Evolutionary conservation across 805 yeast species (phyloP).

Genomic region (Kodamaea hsintzibuensis): DNA sequence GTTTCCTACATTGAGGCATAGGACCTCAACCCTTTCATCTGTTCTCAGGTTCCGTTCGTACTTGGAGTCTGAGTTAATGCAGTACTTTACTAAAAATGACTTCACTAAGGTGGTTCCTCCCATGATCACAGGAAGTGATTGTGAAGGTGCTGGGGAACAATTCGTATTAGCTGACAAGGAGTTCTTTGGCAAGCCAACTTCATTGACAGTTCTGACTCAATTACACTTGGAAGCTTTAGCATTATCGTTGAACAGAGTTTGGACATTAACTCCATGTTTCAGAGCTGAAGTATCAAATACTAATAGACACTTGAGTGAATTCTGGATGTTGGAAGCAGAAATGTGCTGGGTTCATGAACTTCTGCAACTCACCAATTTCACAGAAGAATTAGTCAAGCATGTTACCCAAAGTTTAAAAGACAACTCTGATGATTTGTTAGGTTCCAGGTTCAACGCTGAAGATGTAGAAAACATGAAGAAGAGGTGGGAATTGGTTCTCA

Average conservation of each 20-base stretch:
- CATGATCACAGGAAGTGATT: conserved; percentile 81
- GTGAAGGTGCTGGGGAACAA: conserved; percentile 97
- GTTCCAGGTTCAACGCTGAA: conserved; percentile 39
- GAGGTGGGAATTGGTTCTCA: conserved; percentile 63
- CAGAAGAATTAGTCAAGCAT: conserved; percentile 67
- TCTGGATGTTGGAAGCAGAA: conserved; percentile 98
- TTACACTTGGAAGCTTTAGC: conserved; percentile 83
- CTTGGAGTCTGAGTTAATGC: conserved; percentile 53
- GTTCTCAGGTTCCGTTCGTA: conserved; percentile 72
- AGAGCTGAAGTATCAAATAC: conserved; percentile 94
- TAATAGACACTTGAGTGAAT: conserved; percentile 86
- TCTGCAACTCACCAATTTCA: conserved; percentile 59
- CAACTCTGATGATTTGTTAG: conserved; percentile 31
- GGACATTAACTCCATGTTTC: conserved; percentile 90
- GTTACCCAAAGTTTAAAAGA: conserved; percentile 27
- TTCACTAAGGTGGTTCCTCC: conserved; percentile 86
- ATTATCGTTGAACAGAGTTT: conserved; percentile 73
- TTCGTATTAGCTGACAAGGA: conserved; percentile 52
- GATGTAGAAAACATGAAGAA: conserved; percentile 35
- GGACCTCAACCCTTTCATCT: conserved; percentile 64
- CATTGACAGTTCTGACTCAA: conserved; percentile 88
- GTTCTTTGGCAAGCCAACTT: conserved; percentile 70
- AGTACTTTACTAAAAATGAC: conserved; percentile 52
- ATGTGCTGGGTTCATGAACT: conserved; percentile 63
- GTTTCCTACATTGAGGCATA: conserved; percentile 76